phyloP scores from a whole-genome alignment of 164 flowering plant species.

The Sextonia rubra region DNA sequence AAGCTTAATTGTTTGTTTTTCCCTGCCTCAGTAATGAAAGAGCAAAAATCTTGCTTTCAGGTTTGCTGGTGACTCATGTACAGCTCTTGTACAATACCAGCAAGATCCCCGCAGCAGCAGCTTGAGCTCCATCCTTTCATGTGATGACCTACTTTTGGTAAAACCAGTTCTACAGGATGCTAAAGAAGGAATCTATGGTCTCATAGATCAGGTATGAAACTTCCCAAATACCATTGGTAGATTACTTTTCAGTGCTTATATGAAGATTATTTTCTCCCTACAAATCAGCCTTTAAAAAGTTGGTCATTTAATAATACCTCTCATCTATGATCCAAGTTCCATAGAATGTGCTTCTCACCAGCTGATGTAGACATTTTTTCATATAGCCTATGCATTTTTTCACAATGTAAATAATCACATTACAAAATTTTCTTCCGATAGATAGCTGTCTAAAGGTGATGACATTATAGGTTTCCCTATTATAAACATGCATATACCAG shows the following conservation, averaged over 20 bases:
- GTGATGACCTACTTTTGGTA: constrained; percentile 62
- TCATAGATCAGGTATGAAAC: constrained; percentile 56
- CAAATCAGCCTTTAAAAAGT: no score
- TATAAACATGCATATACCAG: no score
- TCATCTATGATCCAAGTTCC: neutral
- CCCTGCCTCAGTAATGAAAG: neutral
- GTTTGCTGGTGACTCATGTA: constrained; percentile 70
- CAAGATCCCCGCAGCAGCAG: constrained; percentile 70
- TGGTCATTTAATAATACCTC: no score
- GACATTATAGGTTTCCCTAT: no score
- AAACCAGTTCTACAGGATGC: constrained; percentile 45
- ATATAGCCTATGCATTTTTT: no score
- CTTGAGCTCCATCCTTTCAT: constrained; percentile 76
- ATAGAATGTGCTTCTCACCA: no score
- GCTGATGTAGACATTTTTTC: no score
- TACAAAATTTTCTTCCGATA: no score
- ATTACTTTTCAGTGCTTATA: neutral
- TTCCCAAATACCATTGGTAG: neutral
- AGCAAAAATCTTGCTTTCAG: constrained; percentile 35
- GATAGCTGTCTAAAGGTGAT: no score
- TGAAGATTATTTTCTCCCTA: neutral
- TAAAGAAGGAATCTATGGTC: constrained; percentile 47
- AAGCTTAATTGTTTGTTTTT: neutral
- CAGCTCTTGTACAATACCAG: constrained; percentile 66
- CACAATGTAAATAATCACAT: no score